Base-by-base conservation (phyloP, 2,329 filamentous ascomycete genomes). In the Fusarium brachygibbosum region DNA sequence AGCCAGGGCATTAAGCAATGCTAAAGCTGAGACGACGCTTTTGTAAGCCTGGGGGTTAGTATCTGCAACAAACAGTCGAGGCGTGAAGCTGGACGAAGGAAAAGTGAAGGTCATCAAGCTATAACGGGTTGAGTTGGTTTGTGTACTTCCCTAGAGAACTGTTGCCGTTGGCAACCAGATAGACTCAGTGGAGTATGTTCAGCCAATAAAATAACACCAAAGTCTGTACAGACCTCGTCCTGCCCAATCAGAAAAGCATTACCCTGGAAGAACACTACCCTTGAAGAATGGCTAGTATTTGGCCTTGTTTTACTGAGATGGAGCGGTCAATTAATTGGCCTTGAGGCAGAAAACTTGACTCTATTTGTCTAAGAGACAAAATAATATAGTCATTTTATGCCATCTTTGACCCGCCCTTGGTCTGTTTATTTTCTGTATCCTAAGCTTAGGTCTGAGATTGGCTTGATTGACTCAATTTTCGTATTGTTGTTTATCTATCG, bases 91-190 rank as follows among this genome's bases (percentile, higher is more conserved):
- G 61, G 45, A 54, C 55, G 63, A 60, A 57, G 63, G 6, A 61
- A 63, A 58, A 53, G 54, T 52, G 52, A 53, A 62, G 35, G 56
- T 55, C 59, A 46, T 58, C 55, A 58, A 69, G 50, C 60, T 42
- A 51, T 71, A 62, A 63, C 68, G 50, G 63, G 54, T 51, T 51
- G 48, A 25, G 48, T 29, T 74, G 70, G 70, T 78, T 79, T 79
- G 77, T 79, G 76, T 79, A 79, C 75, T 77, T 79, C 76, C 63
- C 59, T 23, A 25, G 56, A 29, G 52, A 50, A 53, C 51, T 67
- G 77, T 79, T 79, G 77, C 77, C 63, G 72, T 28, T 77, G 74
- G 70, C 76, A 77, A 77, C 76, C 57, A 38, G 31, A 13, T 17
- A 53, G 23, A 23, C 23, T 23, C 19, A 29, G 52, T 55, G 48